Evolutionary conservation across 768 basidiomycete species (phyloP).

Genomic region (Ramaria sp.): DNA sequence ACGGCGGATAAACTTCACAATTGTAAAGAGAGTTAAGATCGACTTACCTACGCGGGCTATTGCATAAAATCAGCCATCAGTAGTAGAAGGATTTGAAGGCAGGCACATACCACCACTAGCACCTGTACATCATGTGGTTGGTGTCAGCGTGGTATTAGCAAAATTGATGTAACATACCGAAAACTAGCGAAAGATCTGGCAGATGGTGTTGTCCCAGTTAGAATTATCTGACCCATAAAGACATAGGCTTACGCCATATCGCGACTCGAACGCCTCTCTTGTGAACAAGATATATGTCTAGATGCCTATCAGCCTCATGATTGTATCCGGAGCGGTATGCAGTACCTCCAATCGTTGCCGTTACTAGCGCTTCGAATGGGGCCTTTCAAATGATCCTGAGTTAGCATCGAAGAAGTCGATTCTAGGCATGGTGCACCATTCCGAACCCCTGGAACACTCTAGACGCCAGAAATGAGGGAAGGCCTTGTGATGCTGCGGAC

Average conservation of each 20-base stretch:
- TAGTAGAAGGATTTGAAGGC: background rate
- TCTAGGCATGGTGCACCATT: background rate
- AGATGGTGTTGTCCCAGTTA: background rate
- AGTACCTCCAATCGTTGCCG: conserved; percentile 13
- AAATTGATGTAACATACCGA: conserved; percentile 18
- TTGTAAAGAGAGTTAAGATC: background rate
- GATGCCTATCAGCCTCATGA: background rate
- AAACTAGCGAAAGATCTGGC: conserved; percentile 27
- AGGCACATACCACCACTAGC: background rate
- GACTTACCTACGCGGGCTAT: background rate
- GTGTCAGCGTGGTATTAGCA: background rate
- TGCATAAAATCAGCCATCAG: no score
- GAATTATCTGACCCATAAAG: background rate
- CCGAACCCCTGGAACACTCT: conserved; percentile 36
- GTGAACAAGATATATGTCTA: conserved; percentile 21
- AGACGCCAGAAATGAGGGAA: conserved; percentile 30
- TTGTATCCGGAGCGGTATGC: conserved; percentile 1
- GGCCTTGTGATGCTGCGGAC: conserved; percentile 31
- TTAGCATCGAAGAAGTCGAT: background rate
- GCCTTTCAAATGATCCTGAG: background rate
- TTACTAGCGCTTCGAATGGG: conserved; percentile 14
- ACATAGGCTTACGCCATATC: conserved; percentile 26
- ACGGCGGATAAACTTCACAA: conserved; percentile 5
- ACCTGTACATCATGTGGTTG: background rate
- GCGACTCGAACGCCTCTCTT: conserved; percentile 32